Evolutionary conservation across 352 stramenopile species (phyloP), one percentile per base, ranked within the genome.

Genomic region (Phytophthora ramorum): DNA sequence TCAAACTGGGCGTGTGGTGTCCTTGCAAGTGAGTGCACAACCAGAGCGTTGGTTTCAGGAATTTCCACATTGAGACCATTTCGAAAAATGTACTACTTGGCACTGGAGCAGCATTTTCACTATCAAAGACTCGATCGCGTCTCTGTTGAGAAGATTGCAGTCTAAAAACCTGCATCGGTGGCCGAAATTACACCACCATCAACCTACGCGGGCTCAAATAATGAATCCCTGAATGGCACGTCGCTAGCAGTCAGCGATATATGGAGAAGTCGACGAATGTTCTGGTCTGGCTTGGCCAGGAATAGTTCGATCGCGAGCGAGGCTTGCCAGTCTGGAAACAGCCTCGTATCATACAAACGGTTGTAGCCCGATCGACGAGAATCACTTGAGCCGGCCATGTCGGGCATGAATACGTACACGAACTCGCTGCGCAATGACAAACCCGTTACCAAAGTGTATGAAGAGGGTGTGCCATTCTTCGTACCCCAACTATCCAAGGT

Each of bases 401-500:
- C 73, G 37, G 61, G 63, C 45, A 53, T 69, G 32, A 86, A 81
- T 57, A 59, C 72, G 26, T 82, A 86, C 44, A 69, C 72, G 24
- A 66, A 52, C 24, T 84, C 75, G 17, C 58, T 86, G n/a, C 69
- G 78, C 2, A 63, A 40, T 30, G 78, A 79, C 20, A 71, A 64
- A 26, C 49, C 48, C 4, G 12, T 56, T 0, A 48, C 58, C 14
- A 81, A 79, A 37, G 9, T 59, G 4, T 70, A 72, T 37, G 77
- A 85, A 34, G 47, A 65, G 30, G 78, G 80, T 7, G 73, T 85
- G 30, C 68, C 80, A 56, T 87, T 85, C 62, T 89, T 85, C 59
- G 81, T 89, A 17, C 71, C 81, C 17, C 81, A 89, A 52, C 69
- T 89, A 2, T 69, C 81, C 65, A 89, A 87, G 55, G 81, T 89